phyloP scores from a whole-genome alignment of 257 asterid genomes.

The Capsicum chinense region DNA sequence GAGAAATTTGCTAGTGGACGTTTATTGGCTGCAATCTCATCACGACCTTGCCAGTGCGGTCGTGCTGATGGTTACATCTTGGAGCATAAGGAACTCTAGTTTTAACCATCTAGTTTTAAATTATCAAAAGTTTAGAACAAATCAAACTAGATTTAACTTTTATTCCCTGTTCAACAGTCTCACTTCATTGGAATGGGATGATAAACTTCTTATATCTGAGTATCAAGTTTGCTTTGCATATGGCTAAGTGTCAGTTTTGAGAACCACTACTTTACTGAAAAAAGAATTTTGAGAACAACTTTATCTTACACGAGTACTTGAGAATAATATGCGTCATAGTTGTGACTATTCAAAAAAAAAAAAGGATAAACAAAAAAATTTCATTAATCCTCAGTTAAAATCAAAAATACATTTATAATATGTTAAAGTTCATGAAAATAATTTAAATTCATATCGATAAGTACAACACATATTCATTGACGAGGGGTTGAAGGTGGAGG shows the following conservation, averaged over 20 bases:
- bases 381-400: no score
- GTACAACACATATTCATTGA: no score
- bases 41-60: constrained; percentile 53
- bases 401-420: no score
- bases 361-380: no score
- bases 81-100: constrained; percentile 32
- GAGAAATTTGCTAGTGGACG: constrained; percentile 48
- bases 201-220: constrained; percentile 2
- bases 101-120: no score
- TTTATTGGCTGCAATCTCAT: constrained; percentile 48
- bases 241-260: constrained; percentile 10
- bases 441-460: no score
- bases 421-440: no score
- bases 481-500: no score
- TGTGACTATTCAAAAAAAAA: no score
- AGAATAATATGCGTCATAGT: no score
- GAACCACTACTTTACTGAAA: background rate
- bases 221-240: constrained; percentile 14
- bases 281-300: background rate
- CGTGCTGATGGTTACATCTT: constrained; percentile 31
- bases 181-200: constrained; percentile 7
- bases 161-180: background rate
- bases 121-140: background rate
- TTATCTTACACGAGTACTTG: background rate
- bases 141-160: background rate